Evolutionary conservation across 768 basidiomycete species (phyloP).

Genomic region (Termitomyces sp.): DNA sequence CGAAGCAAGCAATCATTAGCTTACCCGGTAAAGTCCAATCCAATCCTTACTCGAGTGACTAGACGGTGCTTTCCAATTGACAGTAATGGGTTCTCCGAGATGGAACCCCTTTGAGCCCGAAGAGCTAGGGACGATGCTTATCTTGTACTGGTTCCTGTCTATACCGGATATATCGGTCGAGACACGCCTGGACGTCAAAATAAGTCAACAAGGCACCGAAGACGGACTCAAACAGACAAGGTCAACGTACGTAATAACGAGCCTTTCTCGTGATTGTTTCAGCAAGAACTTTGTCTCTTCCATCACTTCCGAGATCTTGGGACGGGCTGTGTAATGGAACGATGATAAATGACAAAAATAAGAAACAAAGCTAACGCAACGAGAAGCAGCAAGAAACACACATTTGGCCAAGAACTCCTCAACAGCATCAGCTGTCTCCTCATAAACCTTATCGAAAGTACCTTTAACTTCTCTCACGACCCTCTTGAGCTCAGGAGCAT

Average conservation of each 20-base stretch:
- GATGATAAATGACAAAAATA: neutral
- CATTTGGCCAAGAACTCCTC: slow-evolving; percentile 93
- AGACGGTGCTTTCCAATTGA: slow-evolving; percentile 83
- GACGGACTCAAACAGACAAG: neutral
- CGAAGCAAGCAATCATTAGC: slow-evolving; percentile 13
- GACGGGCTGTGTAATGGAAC: slow-evolving; percentile 55
- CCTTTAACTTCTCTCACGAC: slow-evolving; percentile 86
- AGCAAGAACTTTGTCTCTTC: slow-evolving; percentile 90
- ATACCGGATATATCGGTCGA: slow-evolving; percentile 75
- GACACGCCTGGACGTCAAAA: slow-evolving; percentile 53
- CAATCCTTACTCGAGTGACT: slow-evolving; percentile 90
- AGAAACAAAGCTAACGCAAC: neutral
- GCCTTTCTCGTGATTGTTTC: slow-evolving; percentile 83
- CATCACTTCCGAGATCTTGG: slow-evolving; percentile 82
- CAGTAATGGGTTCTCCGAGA: slow-evolving; percentile 83
- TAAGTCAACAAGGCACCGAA: neutral
- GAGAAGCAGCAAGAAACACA: slow-evolving; percentile 31
- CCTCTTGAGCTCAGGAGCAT: slow-evolving; percentile 77
- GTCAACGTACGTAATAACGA: slow-evolving; percentile 81
- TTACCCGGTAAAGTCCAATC: slow-evolving; percentile 88
- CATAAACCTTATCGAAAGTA: slow-evolving; percentile 93
- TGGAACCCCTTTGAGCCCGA: slow-evolving; percentile 63
- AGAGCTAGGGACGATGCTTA: slow-evolving; percentile 50
- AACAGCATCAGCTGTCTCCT: slow-evolving; percentile 87
- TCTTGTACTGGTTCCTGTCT: slow-evolving; percentile 74